Percentiles rank a stretch among this genome's conserved stretches.
Evolutionary conservation across 345 rosid genomes (phyloP).

Genomic region (Lagerstroemia speciosa): DNA sequence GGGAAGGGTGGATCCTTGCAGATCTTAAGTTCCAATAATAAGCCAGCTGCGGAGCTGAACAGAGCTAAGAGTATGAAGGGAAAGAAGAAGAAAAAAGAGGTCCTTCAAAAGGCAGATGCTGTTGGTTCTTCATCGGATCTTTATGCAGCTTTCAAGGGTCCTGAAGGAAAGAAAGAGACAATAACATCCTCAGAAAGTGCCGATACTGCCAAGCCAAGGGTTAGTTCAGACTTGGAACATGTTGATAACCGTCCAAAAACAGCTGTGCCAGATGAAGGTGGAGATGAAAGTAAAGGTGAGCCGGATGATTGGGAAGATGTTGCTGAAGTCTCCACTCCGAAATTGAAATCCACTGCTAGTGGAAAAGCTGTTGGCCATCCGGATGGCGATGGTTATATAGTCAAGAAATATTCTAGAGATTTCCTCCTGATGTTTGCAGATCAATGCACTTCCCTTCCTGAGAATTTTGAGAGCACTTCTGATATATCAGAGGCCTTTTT

Average conservation of each 20-base stretch:
- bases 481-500: slow-evolving; percentile 38
- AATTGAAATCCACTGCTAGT: slow-evolving; percentile 41
- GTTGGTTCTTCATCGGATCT: slow-evolving; percentile 80
- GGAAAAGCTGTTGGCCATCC: slow-evolving; percentile 18
- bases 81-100: slow-evolving; percentile 58
- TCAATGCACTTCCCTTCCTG: slow-evolving; percentile 58
- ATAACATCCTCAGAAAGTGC: slow-evolving; percentile 20
- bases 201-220: slow-evolving; percentile 17
- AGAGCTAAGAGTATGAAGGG: slow-evolving; percentile 37
- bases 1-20: slow-evolving; percentile 20
- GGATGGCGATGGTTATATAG: slow-evolving; percentile 24
- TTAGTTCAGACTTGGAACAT: slow-evolving; percentile 28
- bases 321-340: slow-evolving; percentile 75
- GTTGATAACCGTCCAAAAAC: slow-evolving; percentile 23
- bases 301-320: slow-evolving; percentile 98
- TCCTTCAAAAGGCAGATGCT: slow-evolving; percentile 87
- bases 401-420: slow-evolving; percentile 86
- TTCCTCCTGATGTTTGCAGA: slow-evolving; percentile 77
- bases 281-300: slow-evolving; percentile 45
- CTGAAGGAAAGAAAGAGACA: slow-evolving; percentile 67
- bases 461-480: slow-evolving; percentile 38
- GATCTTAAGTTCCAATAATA: slow-evolving; percentile 38
- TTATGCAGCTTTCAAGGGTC: slow-evolving; percentile 84
- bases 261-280: slow-evolving; percentile 23
- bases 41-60: slow-evolving; percentile 29